Conservation (phyloP, 2,329 filamentous ascomycete species). For the Aspergillus brunneoviolaceus region DNA sequence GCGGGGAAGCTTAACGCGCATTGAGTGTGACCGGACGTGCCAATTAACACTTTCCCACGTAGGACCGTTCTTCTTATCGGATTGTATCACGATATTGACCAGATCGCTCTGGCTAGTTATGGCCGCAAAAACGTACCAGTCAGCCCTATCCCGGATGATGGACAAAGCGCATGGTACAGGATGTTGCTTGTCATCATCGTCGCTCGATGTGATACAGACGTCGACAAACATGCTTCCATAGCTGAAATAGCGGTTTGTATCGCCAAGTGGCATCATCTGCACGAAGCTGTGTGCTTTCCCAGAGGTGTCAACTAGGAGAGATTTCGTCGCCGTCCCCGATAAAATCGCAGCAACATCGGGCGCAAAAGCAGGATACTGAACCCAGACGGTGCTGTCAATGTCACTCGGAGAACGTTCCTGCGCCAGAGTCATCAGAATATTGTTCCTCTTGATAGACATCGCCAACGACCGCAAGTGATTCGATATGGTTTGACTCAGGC, state of each 20-base stretch:
- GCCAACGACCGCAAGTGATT: conserved; percentile 71
- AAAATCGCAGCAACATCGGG: conserved; percentile 71
- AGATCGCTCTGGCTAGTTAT: conserved; percentile 78
- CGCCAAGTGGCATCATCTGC: conserved; percentile 73
- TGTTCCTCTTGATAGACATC: conserved; percentile 81
- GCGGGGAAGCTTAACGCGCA: conserved; percentile 70
- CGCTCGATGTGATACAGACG: conserved; percentile 67
- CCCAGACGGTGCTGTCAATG: conserved; percentile 79
- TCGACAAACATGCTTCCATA: conserved; percentile 77
- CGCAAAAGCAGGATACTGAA: conserved; percentile 71
- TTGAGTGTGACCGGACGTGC: conserved; percentile 64
- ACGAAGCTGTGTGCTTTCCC: conserved; percentile 54
- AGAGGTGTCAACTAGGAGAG: conserved; percentile 48
- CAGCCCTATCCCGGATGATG: conserved; percentile 67
- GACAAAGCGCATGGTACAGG: conserved; percentile 74
- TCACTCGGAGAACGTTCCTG: conserved; percentile 70
- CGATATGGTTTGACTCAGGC: conserved; percentile 55
- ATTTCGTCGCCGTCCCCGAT: conserved; percentile 54
- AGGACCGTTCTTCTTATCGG: conserved; percentile 65
- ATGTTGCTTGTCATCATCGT: conserved; percentile 67
- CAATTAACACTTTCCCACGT: conserved; percentile 82
- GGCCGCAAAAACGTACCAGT: conserved; percentile 69
- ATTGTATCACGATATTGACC: conserved; percentile 71
- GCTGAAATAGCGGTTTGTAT: conserved; percentile 70
- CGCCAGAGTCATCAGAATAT: conserved; percentile 66